A percentile compares a stretch with the other conserved stretches of the same genome.
Evolutionary conservation across 495 filamentous ascomycete species (phyloP).

Genomic region (Oidiodendron maius): DNA sequence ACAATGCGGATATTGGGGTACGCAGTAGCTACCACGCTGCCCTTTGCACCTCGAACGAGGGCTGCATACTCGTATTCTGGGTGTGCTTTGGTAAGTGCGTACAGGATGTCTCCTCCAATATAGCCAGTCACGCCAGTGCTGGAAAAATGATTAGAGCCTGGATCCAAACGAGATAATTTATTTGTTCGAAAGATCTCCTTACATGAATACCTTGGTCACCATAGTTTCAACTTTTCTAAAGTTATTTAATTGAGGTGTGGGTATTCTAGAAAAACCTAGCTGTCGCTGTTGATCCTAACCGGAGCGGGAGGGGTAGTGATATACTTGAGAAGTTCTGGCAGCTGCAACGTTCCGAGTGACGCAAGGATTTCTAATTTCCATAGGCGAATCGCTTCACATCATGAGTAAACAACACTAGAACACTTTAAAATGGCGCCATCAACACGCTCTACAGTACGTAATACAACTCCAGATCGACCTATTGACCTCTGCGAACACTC

Average conservation of each 20-base stretch:
- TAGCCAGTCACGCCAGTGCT: conserved; percentile 59
- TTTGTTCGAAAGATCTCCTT: too few relatives aligned
- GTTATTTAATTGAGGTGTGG: too few relatives aligned
- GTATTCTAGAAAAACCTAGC: too few relatives aligned
- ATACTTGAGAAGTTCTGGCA: too few relatives aligned
- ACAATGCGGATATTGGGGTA: conserved; percentile 53
- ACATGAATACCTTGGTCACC: conserved; percentile 19
- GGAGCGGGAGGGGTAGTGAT: too few relatives aligned
- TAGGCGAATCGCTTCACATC: too few relatives aligned
- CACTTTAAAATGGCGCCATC: background rate
- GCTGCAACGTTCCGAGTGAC: too few relatives aligned
- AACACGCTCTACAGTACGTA: background rate
- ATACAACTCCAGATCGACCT: background rate
- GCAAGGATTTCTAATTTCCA: too few relatives aligned
- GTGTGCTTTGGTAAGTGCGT: conserved; percentile 50
- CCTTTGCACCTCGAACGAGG: conserved; percentile 64
- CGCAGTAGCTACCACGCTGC: conserved; percentile 47
- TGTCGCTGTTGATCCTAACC: too few relatives aligned
- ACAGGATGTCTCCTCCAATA: conserved; percentile 69
- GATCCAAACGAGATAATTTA: background rate
- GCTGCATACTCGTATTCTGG: conserved; percentile 63
- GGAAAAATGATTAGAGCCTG: background rate
- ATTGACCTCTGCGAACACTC: background rate
- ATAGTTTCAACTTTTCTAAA: conserved; percentile 5
- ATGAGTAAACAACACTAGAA: background rate